Evolutionary conservation across 106 monocot species (phyloP).

Genomic region (Gastrodia elata): DNA sequence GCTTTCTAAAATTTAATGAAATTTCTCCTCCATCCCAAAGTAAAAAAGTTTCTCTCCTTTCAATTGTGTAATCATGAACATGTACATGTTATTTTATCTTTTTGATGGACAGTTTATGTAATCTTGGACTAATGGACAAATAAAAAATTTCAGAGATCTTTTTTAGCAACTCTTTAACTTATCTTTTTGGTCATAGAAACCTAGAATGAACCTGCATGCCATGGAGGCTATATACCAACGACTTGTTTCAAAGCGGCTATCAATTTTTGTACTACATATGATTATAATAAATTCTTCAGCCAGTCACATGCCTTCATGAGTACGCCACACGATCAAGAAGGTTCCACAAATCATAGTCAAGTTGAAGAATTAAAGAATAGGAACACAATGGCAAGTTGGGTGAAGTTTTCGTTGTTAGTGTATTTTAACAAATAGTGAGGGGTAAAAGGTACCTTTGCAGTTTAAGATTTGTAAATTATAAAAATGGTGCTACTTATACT

Average conservation of each 20-base stretch:
- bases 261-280: background rate
- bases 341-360: background rate
- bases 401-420: background rate
- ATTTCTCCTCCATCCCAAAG: too few relatives aligned
- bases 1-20: too few relatives aligned
- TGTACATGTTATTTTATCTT: background rate
- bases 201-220: background rate
- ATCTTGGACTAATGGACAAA: background rate
- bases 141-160: background rate
- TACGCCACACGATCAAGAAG: background rate
- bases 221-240: background rate
- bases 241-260: background rate
- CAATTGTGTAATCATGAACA: background rate
- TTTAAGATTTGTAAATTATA: background rate
- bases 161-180: background rate
- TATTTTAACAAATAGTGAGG: background rate
- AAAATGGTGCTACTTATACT: background rate
- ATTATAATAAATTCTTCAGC: background rate
- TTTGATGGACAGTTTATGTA: background rate
- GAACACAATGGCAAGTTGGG: background rate
- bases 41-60: too few relatives aligned
- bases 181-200: background rate
- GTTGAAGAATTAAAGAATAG: conserved; percentile 2
- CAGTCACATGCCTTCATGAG: background rate
- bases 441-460: background rate